Base-by-base conservation (phyloP, 1,284 basidiomycete genomes). In the Phlebopus sp. region DNA sequence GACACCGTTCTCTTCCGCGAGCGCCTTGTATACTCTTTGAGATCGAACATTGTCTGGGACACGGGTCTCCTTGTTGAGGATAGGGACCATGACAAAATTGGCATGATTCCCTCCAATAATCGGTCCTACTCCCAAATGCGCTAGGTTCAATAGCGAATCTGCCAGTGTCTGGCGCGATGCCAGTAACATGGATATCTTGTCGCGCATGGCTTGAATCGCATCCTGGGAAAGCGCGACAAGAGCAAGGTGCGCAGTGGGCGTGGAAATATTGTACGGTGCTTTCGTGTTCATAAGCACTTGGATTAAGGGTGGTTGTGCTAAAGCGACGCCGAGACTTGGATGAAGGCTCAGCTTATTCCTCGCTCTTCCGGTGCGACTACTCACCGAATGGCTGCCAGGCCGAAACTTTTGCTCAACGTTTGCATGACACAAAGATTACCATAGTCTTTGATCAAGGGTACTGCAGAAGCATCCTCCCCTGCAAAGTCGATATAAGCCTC, bases 401-500 rank as follows among this genome's bases (percentile, higher is more conserved):
- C 97, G 56, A 97, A 98, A 56, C 92, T 88, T 67, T 99, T 99
- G 69, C 92, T 96, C 27, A 98, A 73, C 0, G 96, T 99, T 64
- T 99, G 97, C 73, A 92, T 82, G 11, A 99, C 94, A 59, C 91
- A 87, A 5, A 99, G 57, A 63, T 99, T 99, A 13, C 82, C 82
- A 64, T 92, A 98, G 46, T 92, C 81, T 49, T 83, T 75, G 42
- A 97, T 75, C 18, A 99, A 73, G 53, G 48, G 80, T 62, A 69
- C 82, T 50, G 93, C 90, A 42, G 84, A 90, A 34, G 77, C 70
- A 8, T 76, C 77, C 29, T 75, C 64, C 0, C 74, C 75, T 0
- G 89, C 79, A 63, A 99, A 99, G 67, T 99, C 97, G 61, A 99
- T 91, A 70, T 99, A 99, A 0, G 97, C 97, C 69, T 99, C 97